Base-by-base conservation (phyloP, 805 yeast species). In the Saccharomyces mikatae region DNA sequence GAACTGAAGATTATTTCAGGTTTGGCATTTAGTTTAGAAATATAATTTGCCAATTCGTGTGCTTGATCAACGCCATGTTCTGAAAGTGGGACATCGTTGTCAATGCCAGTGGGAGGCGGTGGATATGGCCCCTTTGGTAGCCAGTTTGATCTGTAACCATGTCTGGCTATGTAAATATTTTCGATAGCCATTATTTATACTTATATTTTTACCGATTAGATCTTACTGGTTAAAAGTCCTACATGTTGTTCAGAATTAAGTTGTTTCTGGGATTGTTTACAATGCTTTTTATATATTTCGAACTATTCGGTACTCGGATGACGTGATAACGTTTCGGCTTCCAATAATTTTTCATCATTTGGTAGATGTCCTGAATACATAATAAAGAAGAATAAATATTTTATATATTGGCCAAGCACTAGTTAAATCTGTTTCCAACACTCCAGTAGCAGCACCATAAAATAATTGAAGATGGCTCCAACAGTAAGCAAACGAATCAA, bases 81-180 rank as follows among this genome's bases (percentile, higher is more conserved):
- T 0, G 97, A 92, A 58, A 92, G 74, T 2, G 88, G 83, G 5
- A 95, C 94, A 62, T 91, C 98, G 56, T 90, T 84, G 56, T 86
- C 90, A 27, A 90, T 84, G 0, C 96, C 96, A 0, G 97, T 90
- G 2, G 96, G 96, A 41, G 82, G 80, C 3, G 85, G 82, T 0
- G 86, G 84, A 59, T 84, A 86, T 22, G 94, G 94, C 22, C 75
- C 77, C 2, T 70, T 72, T 6, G 78, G 74, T 30, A 80, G 75
- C 96, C 96, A 89, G 66, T 91, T 91, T 51, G 95, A 82, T 55
- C 98, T 75, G 71, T 80, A 89, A 0, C 97, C 97, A 69, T 91
- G 98, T 70, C 92, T 81, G 26, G 84, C 87, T 44, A 86, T 81
- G 62, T 82, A 84, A 8, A 86, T 81, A 4, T 81, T 79, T 59